phyloP scores from a whole-genome alignment of 2,329 filamentous ascomycete genomes.

The Dothideomycetes sp. region DNA sequence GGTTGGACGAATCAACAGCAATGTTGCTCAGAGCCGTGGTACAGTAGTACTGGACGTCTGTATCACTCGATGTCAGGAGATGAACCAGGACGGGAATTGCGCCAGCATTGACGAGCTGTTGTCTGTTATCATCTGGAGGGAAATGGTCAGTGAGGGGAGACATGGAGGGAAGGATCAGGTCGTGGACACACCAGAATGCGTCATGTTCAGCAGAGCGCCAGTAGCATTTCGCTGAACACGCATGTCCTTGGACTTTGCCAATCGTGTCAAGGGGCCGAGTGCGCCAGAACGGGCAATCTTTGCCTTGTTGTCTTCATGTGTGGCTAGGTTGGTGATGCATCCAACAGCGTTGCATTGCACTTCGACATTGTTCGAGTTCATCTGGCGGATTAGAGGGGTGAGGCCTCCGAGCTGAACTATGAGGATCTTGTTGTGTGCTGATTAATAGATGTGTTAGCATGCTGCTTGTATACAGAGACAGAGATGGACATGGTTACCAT shows the following conservation, averaged over 20 bases:
- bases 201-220: constrained; percentile 95
- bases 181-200: constrained; percentile 85
- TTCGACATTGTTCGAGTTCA: constrained; percentile 96
- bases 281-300: constrained; percentile 95
- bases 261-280: constrained; percentile 75
- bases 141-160: not conserved
- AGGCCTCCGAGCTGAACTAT: constrained; percentile 90
- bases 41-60: constrained; percentile 99
- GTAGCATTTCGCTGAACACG: constrained; percentile 95
- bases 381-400: constrained; percentile 86
- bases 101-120: constrained; percentile 92
- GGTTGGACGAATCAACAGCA: constrained; percentile 83
- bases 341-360: constrained; percentile 98
- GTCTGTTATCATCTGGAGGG: constrained; percentile 81
- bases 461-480: not conserved
- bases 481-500: constrained; percentile 52
- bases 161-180: not conserved
- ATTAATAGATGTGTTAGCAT: not conserved
- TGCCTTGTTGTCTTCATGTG: constrained; percentile 97
- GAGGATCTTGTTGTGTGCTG: constrained; percentile 94
- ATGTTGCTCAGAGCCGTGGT: constrained; percentile 98
- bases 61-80: constrained; percentile 81
- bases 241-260: constrained; percentile 98
- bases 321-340: constrained; percentile 96
- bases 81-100: constrained; percentile 97